phyloP scores from a whole-genome alignment of 208 protist genomes.

The Trichomonas tenax region DNA sequence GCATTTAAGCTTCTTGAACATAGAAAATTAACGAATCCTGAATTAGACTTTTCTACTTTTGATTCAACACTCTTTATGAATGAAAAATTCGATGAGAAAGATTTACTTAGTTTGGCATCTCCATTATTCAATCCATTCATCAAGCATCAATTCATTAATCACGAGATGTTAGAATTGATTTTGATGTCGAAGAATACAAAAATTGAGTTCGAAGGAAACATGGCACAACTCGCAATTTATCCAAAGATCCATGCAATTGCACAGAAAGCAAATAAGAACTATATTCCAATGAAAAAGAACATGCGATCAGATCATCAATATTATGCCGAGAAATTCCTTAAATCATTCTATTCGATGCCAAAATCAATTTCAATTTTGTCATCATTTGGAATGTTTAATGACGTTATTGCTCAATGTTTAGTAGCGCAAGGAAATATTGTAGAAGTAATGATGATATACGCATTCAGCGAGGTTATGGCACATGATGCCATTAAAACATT shows the following conservation, averaged over 20 bases:
- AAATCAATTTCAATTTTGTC: neutral
- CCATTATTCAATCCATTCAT: neutral
- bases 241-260: neutral
- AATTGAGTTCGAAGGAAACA: neutral
- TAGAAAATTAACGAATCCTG: neutral
- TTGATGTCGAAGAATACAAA: neutral
- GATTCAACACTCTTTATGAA: neutral
- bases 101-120: neutral
- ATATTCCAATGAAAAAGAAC: neutral
- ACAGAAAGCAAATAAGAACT: neutral
- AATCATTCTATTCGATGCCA: neutral
- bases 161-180: neutral
- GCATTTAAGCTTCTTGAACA: neutral
- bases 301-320: neutral
- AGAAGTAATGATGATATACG: neutral
- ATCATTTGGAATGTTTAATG: neutral
- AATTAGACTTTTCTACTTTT: neutral
- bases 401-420: neutral
- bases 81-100: neutral
- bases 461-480: neutral
- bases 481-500: neutral
- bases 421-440: neutral
- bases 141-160: neutral
- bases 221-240: neutral
- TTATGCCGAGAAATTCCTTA: neutral